Evolutionary conservation across 2,329 filamentous ascomycete genomes (phyloP).

Genomic region (Diplodia sapinea): DNA sequence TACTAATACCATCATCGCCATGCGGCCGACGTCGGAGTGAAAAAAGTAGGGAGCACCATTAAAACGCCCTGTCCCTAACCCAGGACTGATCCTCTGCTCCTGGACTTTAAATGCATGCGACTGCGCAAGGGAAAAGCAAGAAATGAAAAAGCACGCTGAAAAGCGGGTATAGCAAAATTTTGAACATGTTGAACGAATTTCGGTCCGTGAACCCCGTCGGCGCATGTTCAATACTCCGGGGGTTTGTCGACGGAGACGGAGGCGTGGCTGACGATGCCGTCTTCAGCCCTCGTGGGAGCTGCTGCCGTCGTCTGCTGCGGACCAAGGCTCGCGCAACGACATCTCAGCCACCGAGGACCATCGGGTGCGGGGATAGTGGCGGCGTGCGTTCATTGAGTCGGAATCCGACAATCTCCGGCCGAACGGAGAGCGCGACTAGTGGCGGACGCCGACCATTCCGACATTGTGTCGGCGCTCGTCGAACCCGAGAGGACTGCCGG

Average conservation of each 20-base stretch:
- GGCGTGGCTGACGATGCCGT: neutral
- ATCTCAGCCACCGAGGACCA: too few relatives aligned
- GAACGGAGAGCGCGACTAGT: constrained; percentile 9
- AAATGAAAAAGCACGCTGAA: constrained; percentile 27
- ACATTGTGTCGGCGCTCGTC: constrained; percentile 32
- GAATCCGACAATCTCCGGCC: neutral
- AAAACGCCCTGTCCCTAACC: constrained; percentile 19
- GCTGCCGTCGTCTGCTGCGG: neutral
- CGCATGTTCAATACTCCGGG: constrained; percentile 28
- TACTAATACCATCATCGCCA: constrained; percentile 20
- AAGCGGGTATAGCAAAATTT: constrained; percentile 32
- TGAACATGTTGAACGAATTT: constrained; percentile 27
- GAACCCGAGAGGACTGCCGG: constrained; percentile 32
- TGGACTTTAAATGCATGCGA: constrained; percentile 29
- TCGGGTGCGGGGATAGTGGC: neutral
- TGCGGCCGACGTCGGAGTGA: constrained; percentile 4
- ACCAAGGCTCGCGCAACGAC: neutral
- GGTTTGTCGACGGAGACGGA: neutral
- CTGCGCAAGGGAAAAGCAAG: constrained; percentile 5
- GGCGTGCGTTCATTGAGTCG: constrained; percentile 12
- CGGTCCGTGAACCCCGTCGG: constrained; percentile 25
- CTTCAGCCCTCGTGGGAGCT: neutral
- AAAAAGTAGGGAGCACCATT: constrained; percentile 10
- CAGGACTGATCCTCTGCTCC: constrained; percentile 22
- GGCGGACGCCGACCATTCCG: constrained; percentile 30